Evolutionary conservation across 768 basidiomycete species (phyloP).

Genomic region (Pleurotus tuber-regium): DNA sequence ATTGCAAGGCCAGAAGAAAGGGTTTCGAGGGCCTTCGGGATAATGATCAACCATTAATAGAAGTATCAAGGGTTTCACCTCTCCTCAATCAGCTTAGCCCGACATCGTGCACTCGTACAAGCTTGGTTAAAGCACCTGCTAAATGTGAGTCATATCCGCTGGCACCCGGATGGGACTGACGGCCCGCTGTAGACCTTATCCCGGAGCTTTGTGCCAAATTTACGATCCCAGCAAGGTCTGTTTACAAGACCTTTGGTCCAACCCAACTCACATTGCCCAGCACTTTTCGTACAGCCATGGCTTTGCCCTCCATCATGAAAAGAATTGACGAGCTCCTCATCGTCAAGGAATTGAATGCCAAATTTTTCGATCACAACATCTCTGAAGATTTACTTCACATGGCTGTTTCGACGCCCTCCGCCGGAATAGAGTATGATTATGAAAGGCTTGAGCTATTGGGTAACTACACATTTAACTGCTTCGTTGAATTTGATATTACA

Average conservation of each 20-base stretch:
- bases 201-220: conserved; percentile 79
- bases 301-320: conserved; percentile 72
- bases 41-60: conserved; percentile 67
- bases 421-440: conserved; percentile 71
- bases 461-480: conserved; percentile 25
- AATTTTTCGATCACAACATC: conserved; percentile 61
- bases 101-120: conserved; percentile 35
- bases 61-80: conserved; percentile 54
- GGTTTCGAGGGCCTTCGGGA: conserved; percentile 61
- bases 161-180: not conserved
- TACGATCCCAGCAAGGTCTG: conserved; percentile 69
- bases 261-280: conserved; percentile 30
- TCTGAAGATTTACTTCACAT: conserved; percentile 57
- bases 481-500: conserved; percentile 5
- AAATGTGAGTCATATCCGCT: conserved; percentile 51
- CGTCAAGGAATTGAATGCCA: conserved; percentile 75
- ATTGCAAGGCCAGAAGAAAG: conserved; percentile 59
- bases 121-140: conserved; percentile 38
- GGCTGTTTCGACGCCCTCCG: conserved; percentile 71
- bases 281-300: conserved; percentile 61
- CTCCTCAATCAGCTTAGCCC: conserved; percentile 62
- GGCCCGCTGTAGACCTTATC: conserved; percentile 58
- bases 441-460: conserved; percentile 84
- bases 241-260: conserved; percentile 9
- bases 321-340: conserved; percentile 74